These are phyloP conservation scores for Magnusiomyces fungicola DNA, from an alignment of 1,139 yeast genomes.

Conservation along the genomic window DNA sequence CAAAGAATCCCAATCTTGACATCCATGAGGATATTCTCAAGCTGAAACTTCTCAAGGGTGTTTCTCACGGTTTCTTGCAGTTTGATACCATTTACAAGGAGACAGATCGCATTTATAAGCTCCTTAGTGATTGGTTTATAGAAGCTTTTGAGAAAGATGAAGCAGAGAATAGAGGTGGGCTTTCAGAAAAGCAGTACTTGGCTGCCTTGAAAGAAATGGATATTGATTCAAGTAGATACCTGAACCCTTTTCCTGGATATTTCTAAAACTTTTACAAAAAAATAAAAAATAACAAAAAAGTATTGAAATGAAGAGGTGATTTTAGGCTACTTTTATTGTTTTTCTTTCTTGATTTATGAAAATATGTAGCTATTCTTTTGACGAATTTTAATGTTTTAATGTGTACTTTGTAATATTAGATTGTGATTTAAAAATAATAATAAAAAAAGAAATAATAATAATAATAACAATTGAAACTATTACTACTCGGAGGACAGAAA, in stretches of 20 bases:
- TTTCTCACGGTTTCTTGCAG: constrained; percentile 41
- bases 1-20: background rate
- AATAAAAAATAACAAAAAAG: background rate
- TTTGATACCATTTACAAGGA: constrained; percentile 37
- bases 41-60: constrained; percentile 33
- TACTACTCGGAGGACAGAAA: no score
- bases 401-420: no score
- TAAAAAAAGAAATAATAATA: no score
- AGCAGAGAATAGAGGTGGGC: background rate
- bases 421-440: no score
- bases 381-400: no score
- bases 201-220: background rate
- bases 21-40: constrained; percentile 21
- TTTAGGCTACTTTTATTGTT: no score
- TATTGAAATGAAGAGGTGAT: no score
- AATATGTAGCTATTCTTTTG: no score
- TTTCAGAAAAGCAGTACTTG: background rate
- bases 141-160: constrained; percentile 16
- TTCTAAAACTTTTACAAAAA: background rate
- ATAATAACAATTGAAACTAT: no score
- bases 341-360: no score
- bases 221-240: background rate
- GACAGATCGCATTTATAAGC: constrained; percentile 25
- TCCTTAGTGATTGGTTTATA: constrained; percentile 19
- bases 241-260: constrained; percentile 4